Percentiles rank a stretch among this genome's conserved stretches.
These are phyloP conservation scores for Fusarium sororula DNA, from an alignment of 2,329 filamentous ascomycete genomes.

Conservation along the genomic window DNA sequence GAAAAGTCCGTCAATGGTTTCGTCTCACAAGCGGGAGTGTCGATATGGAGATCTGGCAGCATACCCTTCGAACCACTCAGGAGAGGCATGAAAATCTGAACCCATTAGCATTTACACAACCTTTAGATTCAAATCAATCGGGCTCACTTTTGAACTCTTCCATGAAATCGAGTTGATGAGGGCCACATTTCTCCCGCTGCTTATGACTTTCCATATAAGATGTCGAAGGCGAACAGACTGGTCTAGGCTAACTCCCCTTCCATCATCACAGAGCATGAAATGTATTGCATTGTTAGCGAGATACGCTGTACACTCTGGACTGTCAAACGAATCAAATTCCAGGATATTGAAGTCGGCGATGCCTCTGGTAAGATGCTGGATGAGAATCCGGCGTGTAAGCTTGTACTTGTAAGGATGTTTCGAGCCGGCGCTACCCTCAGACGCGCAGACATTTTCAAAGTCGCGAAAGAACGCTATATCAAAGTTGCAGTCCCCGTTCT, in stretches of 20 bases:
- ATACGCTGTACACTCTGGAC: background rate
- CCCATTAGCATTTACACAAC: background rate
- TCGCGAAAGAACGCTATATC: background rate
- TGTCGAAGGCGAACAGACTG: background rate
- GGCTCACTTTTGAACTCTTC: background rate
- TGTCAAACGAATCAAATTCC: background rate
- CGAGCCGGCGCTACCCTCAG: background rate
- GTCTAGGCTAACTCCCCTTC: background rate
- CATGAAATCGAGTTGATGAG: background rate
- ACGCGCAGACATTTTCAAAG: background rate
- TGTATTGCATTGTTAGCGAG: background rate
- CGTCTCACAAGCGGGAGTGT: background rate
- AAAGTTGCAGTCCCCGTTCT: background rate
- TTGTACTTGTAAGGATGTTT: background rate
- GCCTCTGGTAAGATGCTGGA: background rate
- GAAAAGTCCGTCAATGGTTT: background rate
- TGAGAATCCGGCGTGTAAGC: background rate
- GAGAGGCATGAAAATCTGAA: background rate
- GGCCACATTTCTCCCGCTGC: background rate
- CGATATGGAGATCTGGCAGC: background rate
- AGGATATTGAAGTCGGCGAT: background rate
- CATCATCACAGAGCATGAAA: background rate
- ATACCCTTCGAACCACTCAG: background rate
- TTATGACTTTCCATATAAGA: background rate
- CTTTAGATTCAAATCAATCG: background rate